Percentiles rank a stretch among this genome's conserved stretches.
Evolutionary conservation across 2,329 filamentous ascomycete genomes (phyloP).

Genomic region (Colletotrichum falcatum): DNA sequence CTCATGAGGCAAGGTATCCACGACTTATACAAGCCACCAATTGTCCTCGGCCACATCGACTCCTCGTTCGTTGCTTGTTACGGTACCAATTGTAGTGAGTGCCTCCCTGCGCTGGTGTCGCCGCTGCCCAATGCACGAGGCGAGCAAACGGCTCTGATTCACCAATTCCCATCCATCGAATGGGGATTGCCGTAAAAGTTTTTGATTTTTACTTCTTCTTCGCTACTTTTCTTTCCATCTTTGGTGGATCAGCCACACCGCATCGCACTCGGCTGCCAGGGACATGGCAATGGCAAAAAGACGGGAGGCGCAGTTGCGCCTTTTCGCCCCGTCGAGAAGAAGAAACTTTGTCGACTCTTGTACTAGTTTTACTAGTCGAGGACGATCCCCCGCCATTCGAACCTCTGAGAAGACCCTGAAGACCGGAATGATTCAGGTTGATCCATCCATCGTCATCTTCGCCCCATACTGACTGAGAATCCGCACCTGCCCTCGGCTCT

Average conservation of each 20-base stretch:
- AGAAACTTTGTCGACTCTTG: background rate
- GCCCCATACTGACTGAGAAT: conserved; percentile 9
- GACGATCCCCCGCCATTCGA: conserved; percentile 1
- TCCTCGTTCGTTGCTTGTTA: background rate
- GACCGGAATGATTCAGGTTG: conserved; percentile 25
- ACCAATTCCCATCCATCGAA: background rate
- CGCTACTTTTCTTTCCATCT: too few species aligned
- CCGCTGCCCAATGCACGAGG: conserved; percentile 14
- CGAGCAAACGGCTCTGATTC: conserved; percentile 1
- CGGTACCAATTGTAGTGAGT: background rate
- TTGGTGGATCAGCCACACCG: too few species aligned
- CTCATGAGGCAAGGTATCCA: conserved; percentile 20
- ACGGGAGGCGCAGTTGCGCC: background rate
- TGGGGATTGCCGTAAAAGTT: background rate
- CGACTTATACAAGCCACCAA: conserved; percentile 31
- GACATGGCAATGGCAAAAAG: background rate
- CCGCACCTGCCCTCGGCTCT: background rate
- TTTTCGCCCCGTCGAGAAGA: conserved; percentile 3
- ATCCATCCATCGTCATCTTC: conserved; percentile 22
- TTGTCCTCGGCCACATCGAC: conserved; percentile 32
- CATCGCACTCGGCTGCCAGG: too few species aligned
- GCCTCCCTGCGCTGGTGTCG: conserved; percentile 19
- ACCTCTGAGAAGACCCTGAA: conserved; percentile 6
- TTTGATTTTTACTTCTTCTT: background rate
- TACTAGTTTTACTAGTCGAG: too few species aligned